A percentile compares a stretch with the other conserved stretches of the same genome.
Conservation (phyloP, 345 rosid genomes). For the Eucalyptus tenuipes region DNA sequence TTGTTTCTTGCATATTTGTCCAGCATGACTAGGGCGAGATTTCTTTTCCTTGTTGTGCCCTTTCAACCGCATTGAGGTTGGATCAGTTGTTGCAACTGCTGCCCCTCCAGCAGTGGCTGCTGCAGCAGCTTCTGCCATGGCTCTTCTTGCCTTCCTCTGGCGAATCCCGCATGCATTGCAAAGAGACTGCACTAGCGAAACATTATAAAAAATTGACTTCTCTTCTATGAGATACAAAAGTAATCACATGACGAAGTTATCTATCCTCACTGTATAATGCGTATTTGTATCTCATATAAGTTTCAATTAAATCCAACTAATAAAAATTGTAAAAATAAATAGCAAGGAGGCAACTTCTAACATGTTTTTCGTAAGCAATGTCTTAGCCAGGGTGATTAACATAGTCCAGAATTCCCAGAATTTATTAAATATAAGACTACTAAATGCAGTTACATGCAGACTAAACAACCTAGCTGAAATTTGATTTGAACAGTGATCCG, state of each 20-base stretch:
- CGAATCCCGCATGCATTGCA: slow-evolving; percentile 93
- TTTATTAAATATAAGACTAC: background rate
- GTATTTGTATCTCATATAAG: background rate
- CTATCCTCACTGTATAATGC: background rate
- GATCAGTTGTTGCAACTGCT: background rate
- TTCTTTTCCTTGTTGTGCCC: slow-evolving; percentile 41
- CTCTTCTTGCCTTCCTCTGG: slow-evolving; percentile 80
- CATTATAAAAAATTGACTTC: background rate
- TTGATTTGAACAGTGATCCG: background rate
- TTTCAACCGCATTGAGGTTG: background rate
- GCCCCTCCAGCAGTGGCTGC: background rate
- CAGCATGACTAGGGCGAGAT: slow-evolving; percentile 2
- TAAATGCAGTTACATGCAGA: background rate
- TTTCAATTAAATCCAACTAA: background rate
- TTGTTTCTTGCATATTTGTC: slow-evolving; percentile 17
- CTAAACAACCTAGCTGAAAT: background rate
- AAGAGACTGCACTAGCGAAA: slow-evolving; percentile 45
- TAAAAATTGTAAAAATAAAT: background rate
- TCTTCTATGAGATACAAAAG: background rate
- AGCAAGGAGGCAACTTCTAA: background rate
- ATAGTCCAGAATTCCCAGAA: background rate
- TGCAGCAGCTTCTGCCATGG: slow-evolving; percentile 39
- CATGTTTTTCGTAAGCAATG: background rate
- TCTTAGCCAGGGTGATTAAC: background rate
- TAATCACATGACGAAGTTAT: background rate